Evolutionary conservation across 768 basidiomycete genomes (phyloP).

Genomic region (Leccinum uliginosum): DNA sequence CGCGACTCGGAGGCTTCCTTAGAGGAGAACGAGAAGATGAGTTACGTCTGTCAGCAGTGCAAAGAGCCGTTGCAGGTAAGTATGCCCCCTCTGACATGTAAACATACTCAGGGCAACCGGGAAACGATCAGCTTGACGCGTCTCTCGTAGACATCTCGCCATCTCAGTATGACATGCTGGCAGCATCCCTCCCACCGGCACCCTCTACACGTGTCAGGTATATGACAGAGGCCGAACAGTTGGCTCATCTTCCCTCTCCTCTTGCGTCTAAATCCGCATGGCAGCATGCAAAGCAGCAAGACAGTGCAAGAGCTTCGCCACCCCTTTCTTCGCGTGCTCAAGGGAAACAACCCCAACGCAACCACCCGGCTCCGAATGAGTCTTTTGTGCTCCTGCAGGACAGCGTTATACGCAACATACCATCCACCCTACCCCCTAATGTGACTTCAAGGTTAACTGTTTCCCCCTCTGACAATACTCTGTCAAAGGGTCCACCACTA

Average conservation of each 20-base stretch:
- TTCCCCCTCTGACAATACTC: constrained; percentile 32
- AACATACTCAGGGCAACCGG: constrained; percentile 7
- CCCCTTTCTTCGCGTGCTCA: constrained; percentile 52
- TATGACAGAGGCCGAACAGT: constrained; percentile 41
- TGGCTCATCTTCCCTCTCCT: constrained; percentile 44
- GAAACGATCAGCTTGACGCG: constrained; percentile 63
- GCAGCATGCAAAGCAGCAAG: constrained; percentile 50
- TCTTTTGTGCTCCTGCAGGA: constrained; percentile 91
- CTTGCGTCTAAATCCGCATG: constrained; percentile 57
- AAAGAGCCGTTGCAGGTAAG: constrained; percentile 82
- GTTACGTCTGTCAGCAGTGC: constrained; percentile 78
- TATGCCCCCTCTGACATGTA: neutral
- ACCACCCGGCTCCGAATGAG: constrained; percentile 62
- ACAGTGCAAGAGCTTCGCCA: constrained; percentile 29
- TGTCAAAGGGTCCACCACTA: constrained; percentile 23
- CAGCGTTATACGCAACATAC: constrained; percentile 69
- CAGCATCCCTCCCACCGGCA: constrained; percentile 59
- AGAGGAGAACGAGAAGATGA: constrained; percentile 30
- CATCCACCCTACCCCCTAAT: constrained; percentile 45
- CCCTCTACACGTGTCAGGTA: constrained; percentile 37
- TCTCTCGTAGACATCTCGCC: constrained; percentile 85
- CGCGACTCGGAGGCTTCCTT: neutral
- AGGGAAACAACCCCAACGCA: constrained; percentile 57
- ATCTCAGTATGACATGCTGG: constrained; percentile 84
- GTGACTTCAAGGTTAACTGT: constrained; percentile 41